These are phyloP conservation scores for Castanea mollissima DNA, from an alignment of 306 rosid genomes.

Conservation along the genomic window DNA sequence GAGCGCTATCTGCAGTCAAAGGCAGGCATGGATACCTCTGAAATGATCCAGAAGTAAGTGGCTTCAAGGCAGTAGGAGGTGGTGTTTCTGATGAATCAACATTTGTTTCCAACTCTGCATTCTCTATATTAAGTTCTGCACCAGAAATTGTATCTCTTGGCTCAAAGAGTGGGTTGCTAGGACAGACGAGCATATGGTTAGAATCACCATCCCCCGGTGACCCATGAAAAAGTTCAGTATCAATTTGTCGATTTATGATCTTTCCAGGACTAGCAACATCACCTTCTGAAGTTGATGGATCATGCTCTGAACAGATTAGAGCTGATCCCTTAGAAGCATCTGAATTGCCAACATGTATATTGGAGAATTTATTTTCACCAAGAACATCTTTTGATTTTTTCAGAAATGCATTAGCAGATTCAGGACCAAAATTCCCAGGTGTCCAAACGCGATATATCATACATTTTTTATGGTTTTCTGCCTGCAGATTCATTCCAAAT, in stretches of 20 bases:
- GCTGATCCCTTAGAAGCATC: conserved; percentile 32
- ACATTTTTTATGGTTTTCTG: conserved; percentile 59
- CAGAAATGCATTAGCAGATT: conserved; percentile 33
- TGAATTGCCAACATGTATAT: conserved; percentile 22
- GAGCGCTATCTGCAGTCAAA: conserved; percentile 43
- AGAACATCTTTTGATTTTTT: conserved; percentile 20
- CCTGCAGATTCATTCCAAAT: conserved; percentile 71
- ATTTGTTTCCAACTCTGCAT: conserved; percentile 36
- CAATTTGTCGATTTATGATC: conserved; percentile 29
- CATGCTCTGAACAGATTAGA: conserved; percentile 28
- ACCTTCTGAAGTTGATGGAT: conserved; percentile 25
- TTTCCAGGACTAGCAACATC: conserved; percentile 28
- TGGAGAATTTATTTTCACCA: conserved; percentile 36
- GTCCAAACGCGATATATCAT: conserved; percentile 73
- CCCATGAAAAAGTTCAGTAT: conserved; percentile 32
- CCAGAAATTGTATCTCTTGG: conserved; percentile 31
- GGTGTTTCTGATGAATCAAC: conserved; percentile 22
- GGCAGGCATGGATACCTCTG: conserved; percentile 48
- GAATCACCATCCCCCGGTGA: conserved; percentile 37
- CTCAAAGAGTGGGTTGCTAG: conserved; percentile 32
- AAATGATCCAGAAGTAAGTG: conserved; percentile 35
- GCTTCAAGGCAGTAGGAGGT: conserved; percentile 36
- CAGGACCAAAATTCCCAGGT: conserved; percentile 57
- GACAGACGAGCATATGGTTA: conserved; percentile 10
- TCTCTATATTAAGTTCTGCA: conserved; percentile 28